Conservation (phyloP, 345 rosid genomes). For the Psidium guajava region DNA sequence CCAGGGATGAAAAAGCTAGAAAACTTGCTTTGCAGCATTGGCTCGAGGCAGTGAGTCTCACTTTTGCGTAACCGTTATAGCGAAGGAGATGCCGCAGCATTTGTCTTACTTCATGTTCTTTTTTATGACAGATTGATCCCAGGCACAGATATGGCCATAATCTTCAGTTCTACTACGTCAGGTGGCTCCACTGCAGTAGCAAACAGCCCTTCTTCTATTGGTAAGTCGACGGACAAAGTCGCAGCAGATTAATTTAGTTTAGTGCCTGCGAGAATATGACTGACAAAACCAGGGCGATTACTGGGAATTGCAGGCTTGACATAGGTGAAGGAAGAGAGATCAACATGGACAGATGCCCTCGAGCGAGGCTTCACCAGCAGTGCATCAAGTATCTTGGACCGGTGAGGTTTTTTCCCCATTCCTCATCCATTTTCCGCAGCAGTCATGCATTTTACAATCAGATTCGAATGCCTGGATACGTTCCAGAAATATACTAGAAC, state of each 20-base stretch:
- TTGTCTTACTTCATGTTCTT: background rate
- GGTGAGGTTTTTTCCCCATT: slow-evolving; percentile 28
- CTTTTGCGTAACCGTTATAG: background rate
- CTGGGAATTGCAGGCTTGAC: slow-evolving; percentile 59
- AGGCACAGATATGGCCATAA: slow-evolving; percentile 95
- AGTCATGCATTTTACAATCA: background rate
- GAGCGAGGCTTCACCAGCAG: slow-evolving; percentile 72
- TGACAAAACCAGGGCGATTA: background rate
- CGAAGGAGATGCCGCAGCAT: background rate
- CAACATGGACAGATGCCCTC: slow-evolving; percentile 55
- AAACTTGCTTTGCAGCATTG: slow-evolving; percentile 92
- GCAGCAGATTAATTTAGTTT: background rate
- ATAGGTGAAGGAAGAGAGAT: slow-evolving; percentile 77
- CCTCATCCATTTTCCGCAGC: background rate
- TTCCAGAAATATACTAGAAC: background rate
- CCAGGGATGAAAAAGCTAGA: slow-evolving; percentile 74
- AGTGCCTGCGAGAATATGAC: background rate
- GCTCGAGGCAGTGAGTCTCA: slow-evolving; percentile 82
- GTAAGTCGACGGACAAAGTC: slow-evolving; percentile 19
- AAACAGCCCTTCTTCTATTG: slow-evolving; percentile 84
- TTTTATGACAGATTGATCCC: slow-evolving; percentile 64
- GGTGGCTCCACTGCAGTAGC: slow-evolving; percentile 81
- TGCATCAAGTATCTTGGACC: slow-evolving; percentile 95
- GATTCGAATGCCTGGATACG: background rate
- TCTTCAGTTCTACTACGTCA: slow-evolving; percentile 77